phyloP scores from a whole-genome alignment of 2,329 filamentous ascomycete species.

The Cadophora sp. region DNA sequence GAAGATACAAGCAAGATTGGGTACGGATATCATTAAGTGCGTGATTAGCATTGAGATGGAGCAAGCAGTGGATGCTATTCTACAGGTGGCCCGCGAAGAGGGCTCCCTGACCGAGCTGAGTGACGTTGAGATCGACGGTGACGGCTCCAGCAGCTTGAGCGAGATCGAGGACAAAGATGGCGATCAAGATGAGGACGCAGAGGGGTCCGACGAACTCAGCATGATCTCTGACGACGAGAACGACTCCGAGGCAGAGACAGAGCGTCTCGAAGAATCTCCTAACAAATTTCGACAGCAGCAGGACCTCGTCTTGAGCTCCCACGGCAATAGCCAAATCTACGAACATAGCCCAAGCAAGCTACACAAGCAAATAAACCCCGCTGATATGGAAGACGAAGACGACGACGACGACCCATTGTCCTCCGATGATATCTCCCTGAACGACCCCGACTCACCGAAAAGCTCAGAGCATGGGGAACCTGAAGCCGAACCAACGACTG shows the following conservation, averaged over 20 bases:
- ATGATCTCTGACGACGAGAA: slow-evolving; percentile 60
- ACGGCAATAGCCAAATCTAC: slow-evolving; percentile 59
- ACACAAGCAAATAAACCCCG: slow-evolving; percentile 60
- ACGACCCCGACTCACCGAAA: slow-evolving; percentile 46
- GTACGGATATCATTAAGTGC: slow-evolving; percentile 34
- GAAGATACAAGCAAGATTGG: slow-evolving; percentile 36
- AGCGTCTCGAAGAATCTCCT: slow-evolving; percentile 90
- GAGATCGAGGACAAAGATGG: slow-evolving; percentile 84
- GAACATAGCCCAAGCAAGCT: slow-evolving; percentile 81
- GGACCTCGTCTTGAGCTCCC: slow-evolving; percentile 65
- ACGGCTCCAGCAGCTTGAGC: slow-evolving; percentile 88
- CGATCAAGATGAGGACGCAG: slow-evolving; percentile 64
- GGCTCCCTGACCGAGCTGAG: slow-evolving; percentile 42
- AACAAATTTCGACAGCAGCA: slow-evolving; percentile 65
- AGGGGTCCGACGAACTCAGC: slow-evolving; percentile 46
- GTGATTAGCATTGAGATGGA: slow-evolving; percentile 44
- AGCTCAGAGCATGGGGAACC: slow-evolving; percentile 50
- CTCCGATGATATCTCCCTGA: slow-evolving; percentile 47
- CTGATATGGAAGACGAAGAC: slow-evolving; percentile 53
- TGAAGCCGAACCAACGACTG: slow-evolving; percentile 38
- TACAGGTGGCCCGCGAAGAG: slow-evolving; percentile 40
- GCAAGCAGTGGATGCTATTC: slow-evolving; percentile 38
- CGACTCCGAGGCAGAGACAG: slow-evolving; percentile 90
- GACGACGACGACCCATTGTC: slow-evolving; percentile 45
- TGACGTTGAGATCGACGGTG: slow-evolving; percentile 60